phyloP scores from a whole-genome alignment of 768 basidiomycete species.

The Russula compacta region DNA sequence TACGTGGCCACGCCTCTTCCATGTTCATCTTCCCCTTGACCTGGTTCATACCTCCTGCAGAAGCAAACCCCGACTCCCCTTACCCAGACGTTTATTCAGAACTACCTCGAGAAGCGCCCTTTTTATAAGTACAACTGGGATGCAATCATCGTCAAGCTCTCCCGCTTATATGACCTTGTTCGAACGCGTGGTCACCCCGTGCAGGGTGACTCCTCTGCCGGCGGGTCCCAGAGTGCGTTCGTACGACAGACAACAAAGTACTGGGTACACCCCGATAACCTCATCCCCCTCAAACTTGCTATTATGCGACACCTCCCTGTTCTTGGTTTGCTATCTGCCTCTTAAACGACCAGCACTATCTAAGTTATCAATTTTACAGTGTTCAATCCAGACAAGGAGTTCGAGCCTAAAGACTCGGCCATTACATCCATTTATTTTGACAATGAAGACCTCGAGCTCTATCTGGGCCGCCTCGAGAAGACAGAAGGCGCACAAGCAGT shows the following conservation, averaged over 20 bases:
- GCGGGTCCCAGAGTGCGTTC: conserved; percentile 93
- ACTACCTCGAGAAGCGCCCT: conserved; percentile 87
- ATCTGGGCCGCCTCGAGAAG: conserved; percentile 95
- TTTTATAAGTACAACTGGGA: conserved; percentile 99
- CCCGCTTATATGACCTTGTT: conserved; percentile 89
- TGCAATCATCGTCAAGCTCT: conserved; percentile 90
- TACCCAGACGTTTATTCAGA: conserved; percentile 81
- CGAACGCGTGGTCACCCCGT: conserved; percentile 92
- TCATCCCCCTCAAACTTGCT: conserved; percentile 87
- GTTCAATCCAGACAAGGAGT: conserved; percentile 91
- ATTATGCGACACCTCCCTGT: conserved; percentile 91
- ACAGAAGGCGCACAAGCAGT: conserved; percentile 98
- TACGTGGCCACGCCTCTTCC: conserved; percentile 28
- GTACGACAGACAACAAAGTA: conserved; percentile 99
- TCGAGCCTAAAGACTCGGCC: conserved; percentile 77
- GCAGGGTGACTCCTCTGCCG: conserved; percentile 87
- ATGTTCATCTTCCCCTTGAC: background rate
- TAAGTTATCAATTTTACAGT: conserved; percentile 40
- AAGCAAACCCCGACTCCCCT: conserved; percentile 85
- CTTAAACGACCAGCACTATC: background rate
- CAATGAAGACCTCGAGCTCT: conserved; percentile 90
- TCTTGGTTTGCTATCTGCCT: conserved; percentile 48
- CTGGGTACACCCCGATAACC: conserved; percentile 97
- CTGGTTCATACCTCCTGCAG: conserved; percentile 32
- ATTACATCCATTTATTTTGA: conserved; percentile 98